phyloP scores from a whole-genome alignment of 768 basidiomycete species.

The Xerocomellus intermedius region DNA sequence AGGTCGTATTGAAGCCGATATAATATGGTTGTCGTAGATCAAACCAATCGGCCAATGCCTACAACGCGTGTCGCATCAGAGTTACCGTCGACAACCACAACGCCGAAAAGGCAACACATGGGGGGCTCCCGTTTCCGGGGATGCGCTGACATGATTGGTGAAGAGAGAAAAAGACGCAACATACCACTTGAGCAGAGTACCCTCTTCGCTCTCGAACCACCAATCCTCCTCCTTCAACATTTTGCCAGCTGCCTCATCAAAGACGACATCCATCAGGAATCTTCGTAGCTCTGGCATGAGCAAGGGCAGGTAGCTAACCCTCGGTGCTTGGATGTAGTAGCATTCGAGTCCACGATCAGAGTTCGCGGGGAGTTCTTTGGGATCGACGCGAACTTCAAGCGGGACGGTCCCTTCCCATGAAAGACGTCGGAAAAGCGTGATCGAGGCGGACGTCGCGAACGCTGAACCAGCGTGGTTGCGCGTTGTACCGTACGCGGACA shows the following conservation, averaged over 20 bases:
- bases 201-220: conserved; percentile 96
- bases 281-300: conserved; percentile 84
- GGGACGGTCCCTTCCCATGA: conserved; percentile 92
- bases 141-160: background rate
- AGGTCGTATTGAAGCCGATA: conserved; percentile 55
- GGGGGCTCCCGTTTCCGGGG: background rate
- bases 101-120: background rate
- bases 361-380: conserved; percentile 86
- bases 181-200: conserved; percentile 83
- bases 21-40: conserved; percentile 83
- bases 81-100: background rate
- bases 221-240: conserved; percentile 84
- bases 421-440: conserved; percentile 81
- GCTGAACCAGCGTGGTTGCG: conserved; percentile 48
- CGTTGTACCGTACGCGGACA: conserved; percentile 54
- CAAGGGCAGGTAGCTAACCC: conserved; percentile 91
- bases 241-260: conserved; percentile 81
- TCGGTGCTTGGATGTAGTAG: conserved; percentile 87
- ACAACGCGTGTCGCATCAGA: conserved; percentile 13
- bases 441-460: conserved; percentile 55
- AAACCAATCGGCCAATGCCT: conserved; percentile 99
- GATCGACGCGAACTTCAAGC: conserved; percentile 84
- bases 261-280: conserved; percentile 88
- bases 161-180: conserved; percentile 23
- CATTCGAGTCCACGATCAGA: conserved; percentile 87